Percentiles rank a stretch among this genome's conserved stretches.
phyloP scores from a whole-genome alignment of 2,329 filamentous ascomycete genomes.

The Botryotinia calthae region DNA sequence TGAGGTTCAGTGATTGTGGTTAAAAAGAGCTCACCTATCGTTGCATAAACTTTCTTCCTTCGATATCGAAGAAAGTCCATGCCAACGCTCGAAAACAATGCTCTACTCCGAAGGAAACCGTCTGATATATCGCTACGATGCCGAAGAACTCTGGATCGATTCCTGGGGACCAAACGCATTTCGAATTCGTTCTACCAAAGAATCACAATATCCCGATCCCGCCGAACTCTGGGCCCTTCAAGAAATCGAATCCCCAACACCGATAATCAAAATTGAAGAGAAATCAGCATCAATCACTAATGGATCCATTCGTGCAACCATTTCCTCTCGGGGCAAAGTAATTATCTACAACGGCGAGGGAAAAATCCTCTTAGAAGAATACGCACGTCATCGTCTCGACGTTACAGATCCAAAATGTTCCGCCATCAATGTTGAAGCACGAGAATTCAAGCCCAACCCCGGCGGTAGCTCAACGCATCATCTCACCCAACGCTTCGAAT shows the following conservation, averaged over 20 bases:
- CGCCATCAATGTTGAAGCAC: constrained; percentile 49
- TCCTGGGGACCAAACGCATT: constrained; percentile 50
- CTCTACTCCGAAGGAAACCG: constrained; percentile 30
- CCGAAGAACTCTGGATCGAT: constrained; percentile 49
- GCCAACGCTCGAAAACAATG: constrained; percentile 23
- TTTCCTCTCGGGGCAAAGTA: constrained; percentile 49
- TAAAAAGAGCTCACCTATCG: background rate
- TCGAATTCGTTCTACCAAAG: constrained; percentile 48
- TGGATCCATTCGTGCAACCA: constrained; percentile 47
- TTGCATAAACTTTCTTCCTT: background rate
- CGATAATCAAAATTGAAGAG: constrained; percentile 16
- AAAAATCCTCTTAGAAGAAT: constrained; percentile 50
- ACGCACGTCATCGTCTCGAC: constrained; percentile 48
- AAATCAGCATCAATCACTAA: constrained; percentile 43
- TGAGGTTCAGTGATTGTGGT: background rate
- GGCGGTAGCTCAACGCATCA: constrained; percentile 49
- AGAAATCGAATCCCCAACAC: background rate
- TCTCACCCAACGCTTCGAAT: constrained; percentile 58
- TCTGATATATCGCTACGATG: constrained; percentile 41
- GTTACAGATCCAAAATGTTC: constrained; percentile 50
- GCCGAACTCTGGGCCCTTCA: constrained; percentile 44
- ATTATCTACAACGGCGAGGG: constrained; percentile 45
- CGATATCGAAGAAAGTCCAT: background rate
- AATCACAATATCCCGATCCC: constrained; percentile 39
- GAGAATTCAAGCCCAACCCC: constrained; percentile 49